Evolutionary conservation across 1,139 yeast species (phyloP).

Genomic region (Suhomyces terraborum): DNA sequence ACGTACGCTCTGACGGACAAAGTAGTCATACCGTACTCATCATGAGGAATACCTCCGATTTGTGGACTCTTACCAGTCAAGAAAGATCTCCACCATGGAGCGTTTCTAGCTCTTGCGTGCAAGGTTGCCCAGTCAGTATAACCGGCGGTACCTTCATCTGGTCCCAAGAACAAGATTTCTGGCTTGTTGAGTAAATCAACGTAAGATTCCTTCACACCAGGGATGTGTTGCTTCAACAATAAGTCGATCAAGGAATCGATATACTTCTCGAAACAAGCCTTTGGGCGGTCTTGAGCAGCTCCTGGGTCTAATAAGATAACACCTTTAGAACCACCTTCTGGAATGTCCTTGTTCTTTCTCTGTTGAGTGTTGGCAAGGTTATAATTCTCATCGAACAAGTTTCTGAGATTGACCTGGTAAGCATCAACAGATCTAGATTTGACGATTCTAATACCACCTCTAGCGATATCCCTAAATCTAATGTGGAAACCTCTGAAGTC

Average conservation of each 20-base stretch:
- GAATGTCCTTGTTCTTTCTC: slow-evolving; percentile 95
- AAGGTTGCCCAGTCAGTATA: slow-evolving; percentile 98
- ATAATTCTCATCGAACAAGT: slow-evolving; percentile 93
- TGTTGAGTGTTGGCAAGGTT: slow-evolving; percentile 96
- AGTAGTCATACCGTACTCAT: slow-evolving; percentile 97
- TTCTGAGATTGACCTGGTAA: slow-evolving; percentile 81
- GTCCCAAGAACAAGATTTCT: slow-evolving; percentile 95
- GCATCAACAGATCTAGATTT: slow-evolving; percentile 85
- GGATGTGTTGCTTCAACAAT: slow-evolving; percentile 69
- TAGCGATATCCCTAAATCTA: slow-evolving; percentile 93
- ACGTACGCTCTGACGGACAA: slow-evolving; percentile 92
- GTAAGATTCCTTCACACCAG: slow-evolving; percentile 80
- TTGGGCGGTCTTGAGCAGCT: slow-evolving; percentile 78
- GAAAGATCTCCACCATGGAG: slow-evolving; percentile 99
- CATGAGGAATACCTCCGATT: slow-evolving; percentile 98
- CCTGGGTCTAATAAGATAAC: slow-evolving; percentile 85
- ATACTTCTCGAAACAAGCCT: slow-evolving; percentile 87
- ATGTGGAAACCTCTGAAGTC: slow-evolving; percentile 98
- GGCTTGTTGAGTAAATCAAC: slow-evolving; percentile 82
- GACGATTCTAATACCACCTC: slow-evolving; percentile 98
- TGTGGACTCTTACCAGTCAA: slow-evolving; percentile 93
- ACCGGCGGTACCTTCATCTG: slow-evolving; percentile 97
- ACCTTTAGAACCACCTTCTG: slow-evolving; percentile 99
- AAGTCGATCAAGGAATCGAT: slow-evolving; percentile 89
- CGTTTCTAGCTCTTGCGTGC: slow-evolving; percentile 91